Percentiles rank a stretch among this genome's conserved stretches.
Conservation (phyloP, 75 land plant genomes). For the Picea glauca region DNA sequence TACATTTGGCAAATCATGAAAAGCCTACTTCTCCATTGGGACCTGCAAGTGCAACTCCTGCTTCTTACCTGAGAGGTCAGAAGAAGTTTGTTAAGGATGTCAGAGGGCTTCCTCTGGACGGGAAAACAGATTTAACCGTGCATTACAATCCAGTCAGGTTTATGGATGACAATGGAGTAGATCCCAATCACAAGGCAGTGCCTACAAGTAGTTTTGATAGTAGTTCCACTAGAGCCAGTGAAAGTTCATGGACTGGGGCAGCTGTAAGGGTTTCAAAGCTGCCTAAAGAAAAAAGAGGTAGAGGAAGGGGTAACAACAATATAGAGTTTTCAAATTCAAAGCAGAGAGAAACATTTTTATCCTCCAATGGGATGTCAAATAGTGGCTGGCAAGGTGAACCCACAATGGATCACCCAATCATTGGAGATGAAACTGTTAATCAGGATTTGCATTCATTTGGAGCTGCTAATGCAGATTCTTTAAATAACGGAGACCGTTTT, state of each 20-base stretch:
- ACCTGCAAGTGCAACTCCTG: conserved; percentile 6
- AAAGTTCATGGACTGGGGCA: conserved; percentile 55
- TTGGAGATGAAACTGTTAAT: conserved; percentile 2
- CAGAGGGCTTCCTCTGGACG: conserved; percentile 21
- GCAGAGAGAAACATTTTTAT: conserved; percentile 7
- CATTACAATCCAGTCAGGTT: neutral
- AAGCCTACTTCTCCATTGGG: conserved; percentile 3
- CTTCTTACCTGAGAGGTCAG: conserved; percentile 16
- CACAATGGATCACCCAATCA: conserved; percentile 14
- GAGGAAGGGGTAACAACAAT: conserved; percentile 26
- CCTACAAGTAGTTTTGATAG: neutral
- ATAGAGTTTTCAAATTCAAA: conserved; percentile 2
- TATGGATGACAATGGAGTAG: conserved; percentile 2
- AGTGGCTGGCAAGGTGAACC: conserved; percentile 17
- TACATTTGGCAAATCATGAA: neutral
- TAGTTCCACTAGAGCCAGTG: conserved; percentile 41
- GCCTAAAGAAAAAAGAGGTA: conserved; percentile 41
- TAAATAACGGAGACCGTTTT: conserved; percentile 30
- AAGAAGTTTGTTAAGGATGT: conserved; percentile 37
- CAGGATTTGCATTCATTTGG: conserved; percentile 8
- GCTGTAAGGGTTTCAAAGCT: conserved; percentile 36
- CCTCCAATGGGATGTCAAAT: conserved; percentile 27
- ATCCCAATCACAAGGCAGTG: neutral
- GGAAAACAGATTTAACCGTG: neutral
- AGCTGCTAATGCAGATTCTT: conserved; percentile 23